These are phyloP conservation scores for Metarhizium guizhouense DNA, from an alignment of 2,329 filamentous ascomycete species.

Conservation along the genomic window DNA sequence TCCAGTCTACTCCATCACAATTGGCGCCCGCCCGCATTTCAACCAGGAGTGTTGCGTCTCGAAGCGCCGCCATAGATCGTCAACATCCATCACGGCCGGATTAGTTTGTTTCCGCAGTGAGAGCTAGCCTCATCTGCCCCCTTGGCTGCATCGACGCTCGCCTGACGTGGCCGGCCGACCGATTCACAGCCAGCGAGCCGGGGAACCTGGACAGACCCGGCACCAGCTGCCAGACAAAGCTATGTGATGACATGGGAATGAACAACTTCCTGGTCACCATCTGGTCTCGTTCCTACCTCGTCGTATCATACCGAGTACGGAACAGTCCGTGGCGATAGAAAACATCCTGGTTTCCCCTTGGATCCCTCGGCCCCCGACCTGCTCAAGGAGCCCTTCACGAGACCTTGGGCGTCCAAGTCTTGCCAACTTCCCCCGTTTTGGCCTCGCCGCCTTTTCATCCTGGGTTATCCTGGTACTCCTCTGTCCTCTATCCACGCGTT, in stretches of 20 bases:
- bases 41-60: not conserved
- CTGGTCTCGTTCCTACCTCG: not conserved
- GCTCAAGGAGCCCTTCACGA: not conserved
- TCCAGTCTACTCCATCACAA: not conserved
- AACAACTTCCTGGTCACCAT: not conserved
- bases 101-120: not conserved
- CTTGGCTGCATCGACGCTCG: not conserved
- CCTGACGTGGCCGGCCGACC: not conserved
- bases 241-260: not conserved
- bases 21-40: not conserved
- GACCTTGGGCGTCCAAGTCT: not conserved
- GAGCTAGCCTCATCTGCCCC: not conserved
- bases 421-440: not conserved
- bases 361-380: not conserved
- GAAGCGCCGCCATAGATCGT: not conserved
- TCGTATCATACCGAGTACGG: not conserved
- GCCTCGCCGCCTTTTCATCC: not conserved
- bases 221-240: not conserved
- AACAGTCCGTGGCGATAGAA: not conserved
- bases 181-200: not conserved
- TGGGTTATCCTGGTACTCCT: not conserved
- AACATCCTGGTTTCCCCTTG: not conserved
- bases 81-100: not conserved
- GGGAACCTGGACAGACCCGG: not conserved
- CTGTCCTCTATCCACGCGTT: not conserved